Evolutionary conservation across 176 grass and related monocot species (phyloP).

Genomic region (Ampelocalamus luodianensis): DNA sequence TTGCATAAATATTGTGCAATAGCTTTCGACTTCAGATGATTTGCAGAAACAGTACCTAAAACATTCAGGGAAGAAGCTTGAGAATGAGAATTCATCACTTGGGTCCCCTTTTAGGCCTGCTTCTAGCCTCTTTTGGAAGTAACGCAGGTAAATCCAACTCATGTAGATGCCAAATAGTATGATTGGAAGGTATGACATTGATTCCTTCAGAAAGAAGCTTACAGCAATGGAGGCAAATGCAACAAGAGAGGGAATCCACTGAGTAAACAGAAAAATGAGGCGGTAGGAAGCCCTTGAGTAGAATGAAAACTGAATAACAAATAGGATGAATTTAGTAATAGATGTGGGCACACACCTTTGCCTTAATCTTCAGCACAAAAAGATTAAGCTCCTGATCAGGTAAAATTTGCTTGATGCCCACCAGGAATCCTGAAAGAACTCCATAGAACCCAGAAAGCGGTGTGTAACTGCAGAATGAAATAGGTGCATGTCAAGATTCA

Average conservation of each 20-base stretch:
- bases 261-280: slow-evolving; percentile 21
- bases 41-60: slow-evolving; percentile 54
- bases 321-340: slow-evolving; percentile 17
- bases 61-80: slow-evolving; percentile 81
- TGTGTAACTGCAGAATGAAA: slow-evolving; percentile 61
- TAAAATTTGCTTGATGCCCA: slow-evolving; percentile 86
- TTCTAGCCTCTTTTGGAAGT: slow-evolving; percentile 84
- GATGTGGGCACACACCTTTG: slow-evolving; percentile 57
- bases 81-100: slow-evolving; percentile 87
- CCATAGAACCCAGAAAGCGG: slow-evolving; percentile 88
- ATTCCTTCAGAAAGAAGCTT: slow-evolving; percentile 66
- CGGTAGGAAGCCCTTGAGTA: background rate
- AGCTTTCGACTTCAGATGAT: background rate
- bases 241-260: slow-evolving; percentile 78
- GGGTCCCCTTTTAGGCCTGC: slow-evolving; percentile 79
- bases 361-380: slow-evolving; percentile 72
- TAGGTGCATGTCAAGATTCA: slow-evolving; percentile 21
- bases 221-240: slow-evolving; percentile 51
- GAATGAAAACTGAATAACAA: background rate
- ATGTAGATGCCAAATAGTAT: slow-evolving; percentile 81
- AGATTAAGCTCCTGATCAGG: slow-evolving; percentile 72
- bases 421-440: slow-evolving; percentile 81
- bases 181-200: slow-evolving; percentile 64
- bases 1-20: slow-evolving; percentile 8
- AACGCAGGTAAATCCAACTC: slow-evolving; percentile 87